These are phyloP conservation scores for Daldinia grandis DNA, from an alignment of 495 filamentous ascomycete species.

Conservation along the genomic window DNA sequence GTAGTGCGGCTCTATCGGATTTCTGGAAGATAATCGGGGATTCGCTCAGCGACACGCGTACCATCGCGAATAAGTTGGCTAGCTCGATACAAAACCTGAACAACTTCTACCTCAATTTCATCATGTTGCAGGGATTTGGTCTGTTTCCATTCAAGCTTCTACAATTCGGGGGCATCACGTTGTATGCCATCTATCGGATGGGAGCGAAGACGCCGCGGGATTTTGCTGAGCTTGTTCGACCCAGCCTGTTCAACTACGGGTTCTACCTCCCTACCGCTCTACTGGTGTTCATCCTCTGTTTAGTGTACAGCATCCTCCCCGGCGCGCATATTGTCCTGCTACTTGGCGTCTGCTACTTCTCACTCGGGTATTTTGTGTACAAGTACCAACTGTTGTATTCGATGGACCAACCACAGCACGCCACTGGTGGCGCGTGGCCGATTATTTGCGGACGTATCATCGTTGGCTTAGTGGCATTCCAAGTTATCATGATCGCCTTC, in stretches of 20 bases:
- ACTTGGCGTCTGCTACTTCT: constrained; percentile 87
- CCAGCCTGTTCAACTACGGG: constrained; percentile 92
- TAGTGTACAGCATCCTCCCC: constrained; percentile 91
- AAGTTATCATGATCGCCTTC: constrained; percentile 88
- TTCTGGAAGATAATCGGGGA: constrained; percentile 76
- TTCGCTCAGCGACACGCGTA: constrained; percentile 77
- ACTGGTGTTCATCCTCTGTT: constrained; percentile 89
- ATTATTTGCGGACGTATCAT: constrained; percentile 93
- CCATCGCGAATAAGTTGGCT: constrained; percentile 79
- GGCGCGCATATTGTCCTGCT: constrained; percentile 82
- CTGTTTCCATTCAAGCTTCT: constrained; percentile 92
- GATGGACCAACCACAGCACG: constrained; percentile 97
- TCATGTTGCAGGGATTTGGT: constrained; percentile 91
- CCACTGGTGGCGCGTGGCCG: constrained; percentile 91
- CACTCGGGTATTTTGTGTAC: constrained; percentile 90
- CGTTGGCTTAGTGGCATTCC: constrained; percentile 84
- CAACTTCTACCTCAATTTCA: constrained; percentile 92
- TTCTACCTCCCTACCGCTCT: constrained; percentile 94
- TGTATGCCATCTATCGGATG: constrained; percentile 83
- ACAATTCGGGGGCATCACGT: constrained; percentile 82
- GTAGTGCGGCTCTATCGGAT: constrained; percentile 72
- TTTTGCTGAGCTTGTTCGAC: constrained; percentile 82
- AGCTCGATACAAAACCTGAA: constrained; percentile 74
- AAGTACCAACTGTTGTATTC: constrained; percentile 98
- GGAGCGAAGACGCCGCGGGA: constrained; percentile 91